Percentiles rank a stretch among this genome's conserved stretches.
phyloP scores from a whole-genome alignment of 2,329 filamentous ascomycete species.

The Talaromyces albobiverticillius region DNA sequence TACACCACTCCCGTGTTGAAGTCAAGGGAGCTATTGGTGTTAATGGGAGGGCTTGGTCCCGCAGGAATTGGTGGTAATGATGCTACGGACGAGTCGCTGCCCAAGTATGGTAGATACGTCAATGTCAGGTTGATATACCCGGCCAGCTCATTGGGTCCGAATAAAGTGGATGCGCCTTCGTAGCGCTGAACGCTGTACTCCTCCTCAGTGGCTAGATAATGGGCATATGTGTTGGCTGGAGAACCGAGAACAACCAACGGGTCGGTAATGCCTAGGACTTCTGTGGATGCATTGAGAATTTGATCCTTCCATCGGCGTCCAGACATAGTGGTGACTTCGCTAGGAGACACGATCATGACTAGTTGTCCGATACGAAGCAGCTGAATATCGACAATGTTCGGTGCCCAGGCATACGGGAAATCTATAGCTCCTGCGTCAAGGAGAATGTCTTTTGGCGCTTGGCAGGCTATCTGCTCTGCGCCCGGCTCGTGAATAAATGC shows the following conservation, averaged over 20 bases:
- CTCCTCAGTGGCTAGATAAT: constrained; percentile 75
- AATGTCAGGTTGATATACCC: constrained; percentile 86
- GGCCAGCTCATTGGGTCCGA: constrained; percentile 75
- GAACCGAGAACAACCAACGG: constrained; percentile 82
- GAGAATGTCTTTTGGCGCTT: constrained; percentile 77
- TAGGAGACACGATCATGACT: constrained; percentile 77
- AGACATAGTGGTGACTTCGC: constrained; percentile 90
- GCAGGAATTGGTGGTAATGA: constrained; percentile 41
- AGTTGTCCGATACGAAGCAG: constrained; percentile 79
- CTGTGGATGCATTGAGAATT: constrained; percentile 55
- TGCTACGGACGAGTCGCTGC: constrained; percentile 40
- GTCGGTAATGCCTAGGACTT: constrained; percentile 47
- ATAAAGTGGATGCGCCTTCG: constrained; percentile 90
- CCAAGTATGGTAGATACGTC: constrained; percentile 66
- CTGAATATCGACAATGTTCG: constrained; percentile 89
- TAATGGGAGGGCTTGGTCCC: constrained; percentile 71
- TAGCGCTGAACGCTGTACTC: constrained; percentile 85
- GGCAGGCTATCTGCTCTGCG: constrained; percentile 69
- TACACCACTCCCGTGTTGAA: constrained; percentile 79
- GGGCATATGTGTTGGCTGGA: constrained; percentile 86
- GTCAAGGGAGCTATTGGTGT: constrained; percentile 69
- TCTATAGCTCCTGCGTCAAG: constrained; percentile 83
- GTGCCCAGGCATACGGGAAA: constrained; percentile 79
- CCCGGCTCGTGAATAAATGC: constrained; percentile 68
- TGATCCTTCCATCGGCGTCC: constrained; percentile 81